A percentile compares a stretch with the other conserved stretches of the same genome.
Evolutionary conservation across 2,329 filamentous ascomycete genomes (phyloP).

Genomic region (Pseudopithomyces chartarum): DNA sequence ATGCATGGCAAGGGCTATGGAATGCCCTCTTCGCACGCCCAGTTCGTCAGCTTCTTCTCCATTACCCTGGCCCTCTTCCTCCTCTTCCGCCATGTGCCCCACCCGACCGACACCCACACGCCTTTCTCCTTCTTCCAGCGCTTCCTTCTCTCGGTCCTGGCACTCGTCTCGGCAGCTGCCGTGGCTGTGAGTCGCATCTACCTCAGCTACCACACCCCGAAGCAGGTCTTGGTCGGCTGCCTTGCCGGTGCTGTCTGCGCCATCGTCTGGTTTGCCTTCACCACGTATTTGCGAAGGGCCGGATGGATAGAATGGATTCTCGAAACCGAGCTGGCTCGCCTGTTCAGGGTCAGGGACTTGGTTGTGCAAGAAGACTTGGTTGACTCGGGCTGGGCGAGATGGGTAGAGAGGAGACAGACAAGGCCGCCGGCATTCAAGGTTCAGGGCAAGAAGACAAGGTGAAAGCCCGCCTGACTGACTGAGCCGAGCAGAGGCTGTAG

Average conservation of each 20-base stretch:
- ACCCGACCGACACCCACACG: conserved; percentile 53
- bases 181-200: conserved; percentile 86
- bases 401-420: conserved; percentile 63
- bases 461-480: not conserved
- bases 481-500: not conserved
- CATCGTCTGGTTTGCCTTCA: conserved; percentile 77
- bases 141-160: conserved; percentile 53
- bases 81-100: conserved; percentile 69
- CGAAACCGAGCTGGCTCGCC: conserved; percentile 66
- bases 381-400: conserved; percentile 92
- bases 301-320: conserved; percentile 77
- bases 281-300: conserved; percentile 65
- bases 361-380: conserved; percentile 86
- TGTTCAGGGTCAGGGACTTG: conserved; percentile 79
- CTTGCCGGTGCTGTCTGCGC: conserved; percentile 73
- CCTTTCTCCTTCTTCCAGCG: conserved; percentile 69
- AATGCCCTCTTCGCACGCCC: conserved; percentile 94
- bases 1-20: conserved; percentile 92
- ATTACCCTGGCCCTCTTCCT: conserved; percentile 84
- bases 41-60: conserved; percentile 93
- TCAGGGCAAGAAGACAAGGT: conserved; percentile 34
- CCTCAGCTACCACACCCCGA: conserved; percentile 87
- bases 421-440: conserved; percentile 22
- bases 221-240: conserved; percentile 83
- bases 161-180: conserved; percentile 48